Evolutionary conservation across 2,329 filamentous ascomycete genomes (phyloP).

Genomic region (Ophiostoma tasmaniense): DNA sequence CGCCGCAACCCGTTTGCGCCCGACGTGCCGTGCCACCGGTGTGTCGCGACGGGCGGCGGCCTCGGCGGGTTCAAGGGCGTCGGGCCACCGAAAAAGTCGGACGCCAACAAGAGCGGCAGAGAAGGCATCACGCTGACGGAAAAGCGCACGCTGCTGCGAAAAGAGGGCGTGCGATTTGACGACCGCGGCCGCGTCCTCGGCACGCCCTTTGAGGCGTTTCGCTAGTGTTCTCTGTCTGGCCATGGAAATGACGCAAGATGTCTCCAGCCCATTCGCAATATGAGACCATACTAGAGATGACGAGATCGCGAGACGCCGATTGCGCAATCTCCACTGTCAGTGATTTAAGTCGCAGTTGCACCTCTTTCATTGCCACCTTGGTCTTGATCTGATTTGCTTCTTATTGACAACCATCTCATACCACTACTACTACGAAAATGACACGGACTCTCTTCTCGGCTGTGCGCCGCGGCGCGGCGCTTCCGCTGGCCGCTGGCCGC

Average conservation of each 20-base stretch:
- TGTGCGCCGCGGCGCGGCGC: not conserved
- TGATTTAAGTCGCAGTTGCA: not conserved
- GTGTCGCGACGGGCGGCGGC: conserved; percentile 64
- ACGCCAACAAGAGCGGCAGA: conserved; percentile 36
- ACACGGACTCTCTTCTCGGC: not conserved
- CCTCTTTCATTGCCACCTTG: not conserved
- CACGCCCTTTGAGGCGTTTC: conserved; percentile 41
- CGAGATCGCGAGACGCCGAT: not conserved
- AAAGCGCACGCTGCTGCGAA: conserved; percentile 52
- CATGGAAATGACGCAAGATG: not conserved
- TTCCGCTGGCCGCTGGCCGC: not conserved
- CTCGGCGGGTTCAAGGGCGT: conserved; percentile 64
- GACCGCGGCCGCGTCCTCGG: conserved; percentile 51
- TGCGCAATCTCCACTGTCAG: not conserved
- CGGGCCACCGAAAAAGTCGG: conserved; percentile 42
- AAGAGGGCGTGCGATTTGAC: conserved; percentile 59
- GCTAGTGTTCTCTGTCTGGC: conserved; percentile 21
- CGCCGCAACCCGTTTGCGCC: conserved; percentile 76
- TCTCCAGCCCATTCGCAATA: no score
- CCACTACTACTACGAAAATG: not conserved
- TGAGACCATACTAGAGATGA: not conserved
- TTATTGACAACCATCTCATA: not conserved
- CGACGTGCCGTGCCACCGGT: conserved; percentile 70
- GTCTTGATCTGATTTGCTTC: not conserved
- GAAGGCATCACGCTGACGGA: conserved; percentile 59